Conservation (phyloP, 139 green algal genomes). For the Nannochloris sp. region DNA sequence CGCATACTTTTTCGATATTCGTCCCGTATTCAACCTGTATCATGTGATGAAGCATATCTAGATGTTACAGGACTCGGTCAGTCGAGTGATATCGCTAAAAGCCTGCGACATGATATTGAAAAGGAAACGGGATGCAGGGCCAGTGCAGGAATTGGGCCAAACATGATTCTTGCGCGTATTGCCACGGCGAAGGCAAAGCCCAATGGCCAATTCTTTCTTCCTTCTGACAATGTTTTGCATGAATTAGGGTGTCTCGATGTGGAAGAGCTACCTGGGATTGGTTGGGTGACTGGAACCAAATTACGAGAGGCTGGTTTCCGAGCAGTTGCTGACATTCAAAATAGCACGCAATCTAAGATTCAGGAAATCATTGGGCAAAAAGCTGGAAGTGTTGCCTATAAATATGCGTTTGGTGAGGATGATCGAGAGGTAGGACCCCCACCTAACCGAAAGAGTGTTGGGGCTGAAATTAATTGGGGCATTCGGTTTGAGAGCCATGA, state of each 20-base stretch:
- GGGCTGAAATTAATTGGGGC: slow-evolving; percentile 90
- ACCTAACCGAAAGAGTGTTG: slow-evolving; percentile 44
- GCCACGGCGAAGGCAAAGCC: slow-evolving; percentile 53
- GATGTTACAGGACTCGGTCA: slow-evolving; percentile 79
- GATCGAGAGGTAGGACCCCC: slow-evolving; percentile 38
- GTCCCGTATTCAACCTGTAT: slow-evolving; percentile 71
- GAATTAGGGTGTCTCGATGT: slow-evolving; percentile 21
- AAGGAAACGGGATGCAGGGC: slow-evolving; percentile 49
- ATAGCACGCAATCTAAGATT: slow-evolving; percentile 36
- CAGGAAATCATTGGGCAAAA: slow-evolving; percentile 63
- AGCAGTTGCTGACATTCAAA: slow-evolving; percentile 42
- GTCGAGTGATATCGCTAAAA: slow-evolving; percentile 33
- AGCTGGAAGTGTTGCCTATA: slow-evolving; percentile 46
- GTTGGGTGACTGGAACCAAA: slow-evolving; percentile 48
- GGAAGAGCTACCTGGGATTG: slow-evolving; percentile 77
- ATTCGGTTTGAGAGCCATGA: slow-evolving; percentile 60
- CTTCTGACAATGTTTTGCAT: neutral
- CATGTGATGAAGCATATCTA: slow-evolving; percentile 90
- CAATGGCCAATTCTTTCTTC: slow-evolving; percentile 38
- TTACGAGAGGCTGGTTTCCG: slow-evolving; percentile 52
- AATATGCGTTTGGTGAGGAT: slow-evolving; percentile 48
- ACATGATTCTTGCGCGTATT: slow-evolving; percentile 63
- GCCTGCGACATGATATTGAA: slow-evolving; percentile 47
- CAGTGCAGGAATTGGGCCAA: slow-evolving; percentile 51
- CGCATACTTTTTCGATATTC: slow-evolving; percentile 62